A percentile compares a stretch with the other conserved stretches of the same genome.
Evolutionary conservation across 192 early-diverging fungal genomes (phyloP).

Genomic region (Borealophlyctis nickersoniae): DNA sequence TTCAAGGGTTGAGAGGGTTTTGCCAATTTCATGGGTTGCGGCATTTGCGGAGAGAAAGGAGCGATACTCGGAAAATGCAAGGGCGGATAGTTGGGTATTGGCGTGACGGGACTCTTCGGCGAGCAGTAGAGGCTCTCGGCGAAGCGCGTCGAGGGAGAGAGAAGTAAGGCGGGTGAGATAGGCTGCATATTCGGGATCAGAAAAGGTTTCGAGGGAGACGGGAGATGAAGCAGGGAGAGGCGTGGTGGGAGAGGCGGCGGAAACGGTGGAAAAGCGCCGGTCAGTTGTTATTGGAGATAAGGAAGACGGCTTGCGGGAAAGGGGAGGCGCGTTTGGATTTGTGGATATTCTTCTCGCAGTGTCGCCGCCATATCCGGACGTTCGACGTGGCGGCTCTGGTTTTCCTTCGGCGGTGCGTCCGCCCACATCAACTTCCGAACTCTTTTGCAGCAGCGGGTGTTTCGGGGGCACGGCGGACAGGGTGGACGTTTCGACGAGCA

Average conservation of each 20-base stretch:
- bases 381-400: too few relatives aligned
- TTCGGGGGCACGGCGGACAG: too few relatives aligned
- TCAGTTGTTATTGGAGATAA: too few relatives aligned
- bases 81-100: constrained; percentile 55
- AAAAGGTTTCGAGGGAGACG: constrained; percentile 5
- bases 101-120: constrained; percentile 50
- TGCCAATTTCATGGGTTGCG: constrained; percentile 48
- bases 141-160: constrained; percentile 56
- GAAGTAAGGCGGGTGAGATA: constrained; percentile 65
- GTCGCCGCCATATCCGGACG: too few relatives aligned
- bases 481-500: neutral
- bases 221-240: neutral
- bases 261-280: too few relatives aligned
- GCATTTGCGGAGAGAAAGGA: constrained; percentile 65
- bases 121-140: constrained; percentile 53
- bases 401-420: too few relatives aligned
- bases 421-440: too few relatives aligned
- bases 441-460: too few relatives aligned
- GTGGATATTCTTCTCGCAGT: too few relatives aligned
- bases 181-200: constrained; percentile 21
- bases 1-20: constrained; percentile 48
- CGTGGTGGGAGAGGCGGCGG: neutral
- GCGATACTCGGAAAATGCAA: constrained; percentile 67
- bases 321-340: too few relatives aligned
- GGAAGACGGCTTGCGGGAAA: too few relatives aligned